These are phyloP conservation scores for Fraxinus pennsylvanica DNA, from an alignment of 257 asterid genomes.

Conservation along the genomic window DNA sequence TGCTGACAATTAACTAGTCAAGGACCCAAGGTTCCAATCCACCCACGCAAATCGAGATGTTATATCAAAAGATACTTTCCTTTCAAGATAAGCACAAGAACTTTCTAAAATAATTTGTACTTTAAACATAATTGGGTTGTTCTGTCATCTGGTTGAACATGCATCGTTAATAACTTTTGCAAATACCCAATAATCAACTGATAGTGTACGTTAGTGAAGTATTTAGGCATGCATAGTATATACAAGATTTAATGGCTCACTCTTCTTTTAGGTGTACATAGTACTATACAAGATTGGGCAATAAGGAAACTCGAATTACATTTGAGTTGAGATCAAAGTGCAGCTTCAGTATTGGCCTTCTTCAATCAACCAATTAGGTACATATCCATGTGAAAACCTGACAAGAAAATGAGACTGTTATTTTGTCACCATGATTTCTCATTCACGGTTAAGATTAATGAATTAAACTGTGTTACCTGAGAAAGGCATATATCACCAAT, in stretches of 20 bases:
- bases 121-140: too few species aligned
- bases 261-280: too few species aligned
- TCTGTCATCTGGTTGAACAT: background rate
- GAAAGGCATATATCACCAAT: background rate
- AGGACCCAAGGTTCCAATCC: too few species aligned
- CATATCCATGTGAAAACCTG: background rate
- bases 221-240: background rate
- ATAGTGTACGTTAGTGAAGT: too few species aligned
- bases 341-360: background rate
- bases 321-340: background rate
- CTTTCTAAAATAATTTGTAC: too few species aligned
- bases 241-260: too few species aligned
- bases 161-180: background rate
- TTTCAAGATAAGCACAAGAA: too few species aligned
- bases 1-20: too few species aligned
- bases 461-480: background rate
- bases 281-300: background rate
- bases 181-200: background rate
- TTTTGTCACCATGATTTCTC: background rate
- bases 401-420: background rate
- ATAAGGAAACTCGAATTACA: background rate
- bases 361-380: background rate
- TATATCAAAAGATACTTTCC: too few species aligned
- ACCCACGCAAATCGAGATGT: too few species aligned
- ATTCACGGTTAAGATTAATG: background rate